Evolutionary conservation across 225 moss, liverwort and hornwort species (phyloP).

Genomic region (Antitrichia curtipendula): DNA sequence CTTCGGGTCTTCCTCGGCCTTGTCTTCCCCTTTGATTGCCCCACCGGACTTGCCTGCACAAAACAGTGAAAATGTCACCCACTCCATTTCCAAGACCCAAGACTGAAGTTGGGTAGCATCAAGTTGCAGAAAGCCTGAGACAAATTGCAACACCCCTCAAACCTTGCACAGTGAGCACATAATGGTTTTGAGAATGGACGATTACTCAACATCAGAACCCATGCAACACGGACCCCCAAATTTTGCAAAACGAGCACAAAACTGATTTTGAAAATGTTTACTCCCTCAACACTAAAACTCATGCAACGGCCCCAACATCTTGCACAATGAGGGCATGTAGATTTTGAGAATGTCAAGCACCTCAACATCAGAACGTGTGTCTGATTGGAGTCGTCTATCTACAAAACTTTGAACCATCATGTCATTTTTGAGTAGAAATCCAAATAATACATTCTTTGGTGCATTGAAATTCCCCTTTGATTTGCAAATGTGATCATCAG

Average conservation of each 20-base stretch:
- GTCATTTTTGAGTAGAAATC: not conserved
- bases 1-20: not conserved
- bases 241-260: not conserved
- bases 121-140: not conserved
- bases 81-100: not conserved
- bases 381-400: not conserved
- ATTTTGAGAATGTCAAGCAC: not conserved
- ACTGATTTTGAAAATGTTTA: not conserved
- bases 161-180: not conserved
- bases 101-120: not conserved
- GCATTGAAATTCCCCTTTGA: not conserved
- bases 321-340: not conserved
- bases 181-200: not conserved
- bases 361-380: not conserved
- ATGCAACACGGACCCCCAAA: not conserved
- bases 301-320: not conserved
- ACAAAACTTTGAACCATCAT: not conserved
- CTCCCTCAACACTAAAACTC: not conserved
- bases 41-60: slow-evolving; percentile 2
- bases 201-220: not conserved
- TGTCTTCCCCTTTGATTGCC: not conserved
- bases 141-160: not conserved
- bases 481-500: not conserved
- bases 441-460: not conserved
- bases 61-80: not conserved